Base-by-base conservation (phyloP, 2,329 filamentous ascomycete genomes). In the Penicillium psychrosexuale region DNA sequence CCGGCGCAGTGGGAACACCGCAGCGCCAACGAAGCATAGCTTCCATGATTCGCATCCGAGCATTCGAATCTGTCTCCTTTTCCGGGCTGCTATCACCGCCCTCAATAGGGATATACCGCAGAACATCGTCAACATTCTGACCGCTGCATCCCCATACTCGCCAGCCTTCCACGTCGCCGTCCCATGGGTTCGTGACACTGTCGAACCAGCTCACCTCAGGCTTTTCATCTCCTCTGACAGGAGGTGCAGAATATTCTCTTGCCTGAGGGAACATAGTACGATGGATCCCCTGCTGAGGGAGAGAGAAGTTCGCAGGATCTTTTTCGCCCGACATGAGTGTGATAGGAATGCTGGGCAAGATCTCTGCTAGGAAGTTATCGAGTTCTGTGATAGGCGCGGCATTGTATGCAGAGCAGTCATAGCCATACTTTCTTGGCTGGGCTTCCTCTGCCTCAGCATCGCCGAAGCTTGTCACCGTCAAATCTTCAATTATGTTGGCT, bases 261-360 rank as follows among this genome's bases (percentile, higher is more conserved):
- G 90, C 80, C 8, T 82, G 80, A 0, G 91, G 89, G 65, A 99
- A 94, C 84, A 99, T 91, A 57, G 94, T 93, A 5, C 89, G 80
- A 72, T 99, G 94, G 47, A 99, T 89, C 1, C 90, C 88, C 72
- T 97, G 94, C 69, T 99, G 94, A 0, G 94, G 94, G 28, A 96
- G 84, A 59, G 90, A 89, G 49, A 89, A 85, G 68, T 96, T 96
- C 47, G 94, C 91, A 0, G 94, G 92, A 71, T 99, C 95, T 31
- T 83, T 81, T 15, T 82, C 83, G 15, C 94, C 94, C 0, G 95
- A 91, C 59, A 99, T 82, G 17, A 99, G 78, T 0, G 94, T 99
- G 51, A 99, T 80, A 3, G 94, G 92, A 27, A 99, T 84, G 15
- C 87, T 89, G 1, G 92, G 91, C 3, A 99, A 83, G 12, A 99